These are phyloP conservation scores for Penicillium lagena DNA, from an alignment of 495 filamentous ascomycete genomes.

Conservation along the genomic window DNA sequence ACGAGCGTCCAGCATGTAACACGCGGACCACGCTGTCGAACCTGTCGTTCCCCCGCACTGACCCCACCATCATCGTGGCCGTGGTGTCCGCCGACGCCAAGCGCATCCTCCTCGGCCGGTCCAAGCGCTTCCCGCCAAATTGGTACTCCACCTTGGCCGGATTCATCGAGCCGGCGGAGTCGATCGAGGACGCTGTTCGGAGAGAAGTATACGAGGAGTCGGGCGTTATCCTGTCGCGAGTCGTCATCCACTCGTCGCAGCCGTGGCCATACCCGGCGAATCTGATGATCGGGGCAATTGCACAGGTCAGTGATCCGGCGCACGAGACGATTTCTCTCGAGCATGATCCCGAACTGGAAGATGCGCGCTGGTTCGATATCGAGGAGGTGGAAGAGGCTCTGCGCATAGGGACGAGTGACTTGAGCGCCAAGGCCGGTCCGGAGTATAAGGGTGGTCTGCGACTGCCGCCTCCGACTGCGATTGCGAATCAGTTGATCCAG, in stretches of 20 bases:
- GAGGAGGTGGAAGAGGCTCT: conserved; percentile 55
- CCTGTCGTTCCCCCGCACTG: conserved; percentile 86
- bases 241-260: conserved; percentile 88
- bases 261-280: conserved; percentile 87
- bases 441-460: conserved; percentile 68
- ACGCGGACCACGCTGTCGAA: conserved; percentile 66
- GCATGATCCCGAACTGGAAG: conserved; percentile 85
- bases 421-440: conserved; percentile 56
- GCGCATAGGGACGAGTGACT: conserved; percentile 49
- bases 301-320: conserved; percentile 65
- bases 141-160: conserved; percentile 92
- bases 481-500: conserved; percentile 66
- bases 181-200: conserved; percentile 88
- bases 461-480: conserved; percentile 69
- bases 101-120: conserved; percentile 76
- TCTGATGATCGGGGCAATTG: conserved; percentile 91
- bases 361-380: conserved; percentile 78
- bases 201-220: conserved; percentile 95
- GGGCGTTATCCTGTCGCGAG: conserved; percentile 76
- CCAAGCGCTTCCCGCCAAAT: conserved; percentile 71
- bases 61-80: conserved; percentile 94
- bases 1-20: conserved; percentile 60
- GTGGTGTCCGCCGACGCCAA: conserved; percentile 69
- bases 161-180: conserved; percentile 92
- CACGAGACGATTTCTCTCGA: conserved; percentile 77